Base-by-base conservation (phyloP, 345 rosid species). In the Laguncularia racemosa region DNA sequence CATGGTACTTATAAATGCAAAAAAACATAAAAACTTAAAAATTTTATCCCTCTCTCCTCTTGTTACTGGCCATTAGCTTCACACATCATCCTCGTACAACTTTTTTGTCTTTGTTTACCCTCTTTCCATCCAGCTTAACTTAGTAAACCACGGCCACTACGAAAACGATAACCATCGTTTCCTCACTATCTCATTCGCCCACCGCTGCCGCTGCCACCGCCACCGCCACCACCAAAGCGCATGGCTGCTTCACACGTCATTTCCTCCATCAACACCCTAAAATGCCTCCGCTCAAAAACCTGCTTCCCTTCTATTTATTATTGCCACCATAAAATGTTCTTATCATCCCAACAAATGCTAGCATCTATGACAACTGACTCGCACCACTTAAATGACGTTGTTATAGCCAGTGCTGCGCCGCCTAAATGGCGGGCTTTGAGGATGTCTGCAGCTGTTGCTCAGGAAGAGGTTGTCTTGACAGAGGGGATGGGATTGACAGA, bases 391-490 rank as follows among this genome's bases (percentile, higher is more conserved):
- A 50, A 59, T 52, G 65, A 64, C 8, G 69, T 46, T 16, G 50
- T 67, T 9, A 56, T 19, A 33, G n/a, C 57, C 0, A 52, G 51
- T 19, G 23, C 57, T 13, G n/a, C 52, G 2, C 12, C 74, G 0
- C 63, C 46, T 26, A 68, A 64, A 48, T 50, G 82, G 81, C 72
- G 76, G n/a, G 33, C 28, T 20, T 67, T 62, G n/a, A 79, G 74
- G 71, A 65, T 74, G 13, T 73, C 84, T 2, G 74, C 85, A 33
- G 71, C 77, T 38, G 69, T 81, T 16, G 75, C 76, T 46, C 76
- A 76, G 33, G 82, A 70, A 38, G 84, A 78, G 57, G 72, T 71
- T 44, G 73, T 74, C 4, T 58, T 61, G 16, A 33, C 76, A 4
- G 63, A 78, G 43, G 23, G 67, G 6, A 66, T 50, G 47, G 78